These are phyloP conservation scores for Violaceomyces palustris DNA, from an alignment of 1,284 basidiomycete species.

Conservation along the genomic window DNA sequence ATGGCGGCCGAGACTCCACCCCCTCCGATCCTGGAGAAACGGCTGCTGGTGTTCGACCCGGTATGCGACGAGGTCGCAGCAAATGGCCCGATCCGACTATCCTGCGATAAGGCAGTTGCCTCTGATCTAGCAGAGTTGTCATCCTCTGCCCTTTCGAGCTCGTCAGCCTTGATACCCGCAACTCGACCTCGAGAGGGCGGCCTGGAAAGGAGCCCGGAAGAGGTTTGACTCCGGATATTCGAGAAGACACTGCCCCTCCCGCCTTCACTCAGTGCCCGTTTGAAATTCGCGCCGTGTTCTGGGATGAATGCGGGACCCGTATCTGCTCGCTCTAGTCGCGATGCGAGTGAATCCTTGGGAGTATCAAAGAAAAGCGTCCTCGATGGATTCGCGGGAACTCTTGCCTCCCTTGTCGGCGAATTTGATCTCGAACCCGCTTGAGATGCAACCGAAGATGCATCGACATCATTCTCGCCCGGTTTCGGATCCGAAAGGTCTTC, in stretches of 20 bases:
- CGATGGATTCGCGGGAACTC: no score
- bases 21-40: constrained; percentile 4
- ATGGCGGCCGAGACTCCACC: no score
- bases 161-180: not conserved
- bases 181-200: constrained; percentile 13
- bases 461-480: constrained; percentile 33
- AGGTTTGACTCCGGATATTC: constrained; percentile 19
- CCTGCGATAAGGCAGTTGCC: constrained; percentile 35
- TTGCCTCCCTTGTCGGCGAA: no score
- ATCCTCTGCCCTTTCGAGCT: constrained; percentile 18
- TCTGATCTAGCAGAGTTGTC: constrained; percentile 20
- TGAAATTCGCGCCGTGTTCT: not conserved
- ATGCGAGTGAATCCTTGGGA: not conserved
- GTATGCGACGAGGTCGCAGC: constrained; percentile 30
- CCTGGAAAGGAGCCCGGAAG: constrained; percentile 18
- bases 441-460: constrained; percentile 41
- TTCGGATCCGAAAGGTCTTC: not conserved
- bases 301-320: not conserved
- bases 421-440: constrained; percentile 46
- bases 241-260: constrained; percentile 26
- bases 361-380: no score
- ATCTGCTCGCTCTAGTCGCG: not conserved
- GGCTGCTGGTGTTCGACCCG: constrained; percentile 14
- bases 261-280: constrained; percentile 8
- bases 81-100: constrained; percentile 32